phyloP scores from a whole-genome alignment of 768 basidiomycete genomes.

The Phlebiopsis flavidoalba region DNA sequence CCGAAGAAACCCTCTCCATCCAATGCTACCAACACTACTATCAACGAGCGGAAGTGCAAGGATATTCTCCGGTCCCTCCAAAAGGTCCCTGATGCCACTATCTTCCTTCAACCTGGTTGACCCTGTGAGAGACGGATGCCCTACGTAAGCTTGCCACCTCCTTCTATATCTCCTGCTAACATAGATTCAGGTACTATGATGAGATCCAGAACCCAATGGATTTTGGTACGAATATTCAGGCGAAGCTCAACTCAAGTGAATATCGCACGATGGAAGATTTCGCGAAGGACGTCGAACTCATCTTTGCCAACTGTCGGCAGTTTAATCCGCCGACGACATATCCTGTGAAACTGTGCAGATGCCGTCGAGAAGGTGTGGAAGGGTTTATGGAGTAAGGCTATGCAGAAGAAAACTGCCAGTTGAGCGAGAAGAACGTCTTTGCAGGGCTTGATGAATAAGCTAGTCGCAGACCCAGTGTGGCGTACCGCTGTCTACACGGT shows the following conservation, averaged over 20 bases:
- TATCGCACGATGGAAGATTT: conserved; percentile 84
- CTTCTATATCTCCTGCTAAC: background rate
- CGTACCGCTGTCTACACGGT: conserved; percentile 22
- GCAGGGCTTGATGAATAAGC: conserved; percentile 58
- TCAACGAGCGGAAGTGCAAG: conserved; percentile 83
- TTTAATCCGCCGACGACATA: conserved; percentile 87
- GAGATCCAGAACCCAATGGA: conserved; percentile 95
- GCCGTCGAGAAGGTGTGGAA: conserved; percentile 70
- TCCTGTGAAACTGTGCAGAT: conserved; percentile 67
- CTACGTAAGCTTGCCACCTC: conserved; percentile 59
- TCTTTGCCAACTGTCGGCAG: conserved; percentile 84
- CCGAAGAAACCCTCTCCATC: conserved; percentile 27
- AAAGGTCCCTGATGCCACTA: conserved; percentile 60
- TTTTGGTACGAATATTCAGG: conserved; percentile 73
- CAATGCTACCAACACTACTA: conserved; percentile 34
- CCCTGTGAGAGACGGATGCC: conserved; percentile 77
- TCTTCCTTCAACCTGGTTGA: conserved; percentile 85
- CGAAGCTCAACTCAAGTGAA: conserved; percentile 58
- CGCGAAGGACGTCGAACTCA: conserved; percentile 70
- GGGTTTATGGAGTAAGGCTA: conserved; percentile 80
- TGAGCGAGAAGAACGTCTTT: conserved; percentile 79
- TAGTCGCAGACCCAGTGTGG: conserved; percentile 68
- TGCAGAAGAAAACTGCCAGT: conserved; percentile 69
- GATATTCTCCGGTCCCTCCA: conserved; percentile 57
- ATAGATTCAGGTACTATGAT: conserved; percentile 69